Evolutionary conservation across 257 asterid genomes (phyloP).

Genomic region (Nicotiana otophora): DNA sequence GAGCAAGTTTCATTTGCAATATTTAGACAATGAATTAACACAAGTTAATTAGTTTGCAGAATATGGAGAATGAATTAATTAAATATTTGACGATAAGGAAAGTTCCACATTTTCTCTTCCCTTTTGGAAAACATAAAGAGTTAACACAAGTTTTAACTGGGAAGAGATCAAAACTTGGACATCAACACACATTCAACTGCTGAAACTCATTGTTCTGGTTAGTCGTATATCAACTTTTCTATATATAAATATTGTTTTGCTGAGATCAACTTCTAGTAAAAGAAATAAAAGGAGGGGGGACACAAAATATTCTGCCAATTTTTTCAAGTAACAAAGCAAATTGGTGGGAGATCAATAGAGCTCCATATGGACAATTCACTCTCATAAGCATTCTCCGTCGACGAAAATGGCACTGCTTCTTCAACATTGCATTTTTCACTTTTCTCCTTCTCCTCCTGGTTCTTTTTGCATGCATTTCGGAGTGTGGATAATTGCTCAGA

Average conservation of each 20-base stretch:
- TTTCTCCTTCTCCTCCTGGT: slow-evolving; percentile 7
- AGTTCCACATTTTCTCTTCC: not conserved
- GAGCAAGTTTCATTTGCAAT: not conserved
- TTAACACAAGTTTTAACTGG: not conserved
- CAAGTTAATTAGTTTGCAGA: too few species aligned
- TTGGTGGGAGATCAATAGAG: slow-evolving; percentile 38
- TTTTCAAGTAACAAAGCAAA: slow-evolving; percentile 29
- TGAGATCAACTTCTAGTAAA: too few species aligned
- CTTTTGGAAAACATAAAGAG: not conserved
- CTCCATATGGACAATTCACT: slow-evolving; percentile 36
- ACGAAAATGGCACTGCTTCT: not conserved
- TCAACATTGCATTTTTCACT: not conserved
- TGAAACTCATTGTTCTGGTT: not conserved
- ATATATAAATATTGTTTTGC: too few species aligned
- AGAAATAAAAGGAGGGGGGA: too few species aligned
- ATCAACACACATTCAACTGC: not conserved
- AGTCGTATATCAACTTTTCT: not conserved
- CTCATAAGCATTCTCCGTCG: slow-evolving; percentile 6
- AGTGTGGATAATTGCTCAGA: slow-evolving; percentile 43
- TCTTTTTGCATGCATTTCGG: slow-evolving; percentile 36
- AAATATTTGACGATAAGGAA: too few species aligned
- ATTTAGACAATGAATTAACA: not conserved
- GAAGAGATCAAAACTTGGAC: too few species aligned
- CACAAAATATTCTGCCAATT: not conserved
- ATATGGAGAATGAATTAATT: too few species aligned